Base-by-base conservation (phyloP, 352 stramenopile genomes). In the Phytophthora chlamydospora region DNA sequence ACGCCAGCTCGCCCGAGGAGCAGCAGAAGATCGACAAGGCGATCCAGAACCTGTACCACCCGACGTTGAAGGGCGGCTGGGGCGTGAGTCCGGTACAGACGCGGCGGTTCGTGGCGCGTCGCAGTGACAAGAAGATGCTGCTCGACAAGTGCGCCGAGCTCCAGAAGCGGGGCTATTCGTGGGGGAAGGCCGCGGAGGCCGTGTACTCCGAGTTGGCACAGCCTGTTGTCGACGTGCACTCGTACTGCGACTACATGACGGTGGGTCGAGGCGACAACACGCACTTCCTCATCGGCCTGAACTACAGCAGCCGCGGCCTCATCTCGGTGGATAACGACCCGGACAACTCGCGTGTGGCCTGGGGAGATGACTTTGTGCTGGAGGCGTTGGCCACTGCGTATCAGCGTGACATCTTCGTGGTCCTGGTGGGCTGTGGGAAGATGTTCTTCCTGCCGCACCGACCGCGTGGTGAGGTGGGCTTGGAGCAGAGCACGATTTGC, bases 391-490 rank as follows among this genome's bases (percentile, higher is more conserved):
- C 87, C 12, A 96, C 87, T 11, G 87, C 87, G 12, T 96, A 92
- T 71, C 82, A 96, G 64, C 85, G 87, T 16, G 87, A 96, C 55
- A 89, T 96, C 51, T 96, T 96, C 41, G 87, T 96, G 6, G 87
- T 94, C 4, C 67, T 96, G n/a, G 78, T 96, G 17, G 87, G 87
- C 21, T 91, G 85, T 46, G 87, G 87, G 29, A 91, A 93, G 59
- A 93, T 93, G 83, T 96, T 96, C 54, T 96, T 96, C 71, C 61
- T 96, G 42, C 87, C 87, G 8, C 87, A 96, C 56, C 78, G 80
- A 21, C 87, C 87, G 17, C 85, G 80, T 14, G 55, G 68, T 2
- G 68, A 85, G 34, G 50, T 58, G 7, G 72, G 72, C 14, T 39
- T 72, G 27, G 73, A 88, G 13, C 62, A 79, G 35, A 83, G 62